phyloP scores from a whole-genome alignment of 2,329 filamentous ascomycete species.

The Didymella segeticola region DNA sequence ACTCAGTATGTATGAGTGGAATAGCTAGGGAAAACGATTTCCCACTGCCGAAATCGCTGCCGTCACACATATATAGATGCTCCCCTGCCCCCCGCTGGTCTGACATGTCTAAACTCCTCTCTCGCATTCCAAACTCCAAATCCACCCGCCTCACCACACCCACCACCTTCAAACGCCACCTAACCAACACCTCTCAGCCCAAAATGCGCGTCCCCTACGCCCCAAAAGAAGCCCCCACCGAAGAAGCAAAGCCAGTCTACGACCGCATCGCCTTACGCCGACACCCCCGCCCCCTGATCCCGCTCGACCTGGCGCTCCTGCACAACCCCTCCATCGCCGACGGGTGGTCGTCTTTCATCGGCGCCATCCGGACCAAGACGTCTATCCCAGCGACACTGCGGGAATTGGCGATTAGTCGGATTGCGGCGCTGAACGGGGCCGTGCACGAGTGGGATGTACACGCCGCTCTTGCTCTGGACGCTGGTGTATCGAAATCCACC shows the following conservation, averaged over 20 bases:
- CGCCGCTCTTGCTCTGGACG: constrained; percentile 67
- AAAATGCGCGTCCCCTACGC: constrained; percentile 65
- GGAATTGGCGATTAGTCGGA: constrained; percentile 80
- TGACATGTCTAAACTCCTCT: background rate
- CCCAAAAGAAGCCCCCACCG: constrained; percentile 55
- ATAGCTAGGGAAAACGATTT: constrained; percentile 13
- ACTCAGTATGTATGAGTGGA: too few species aligned
- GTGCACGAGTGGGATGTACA: constrained; percentile 89
- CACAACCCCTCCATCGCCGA: constrained; percentile 64
- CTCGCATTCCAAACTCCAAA: too few species aligned
- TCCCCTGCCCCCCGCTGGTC: background rate
- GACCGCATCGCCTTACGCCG: constrained; percentile 61
- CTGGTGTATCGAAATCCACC: constrained; percentile 65
- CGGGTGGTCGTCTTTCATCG: constrained; percentile 66
- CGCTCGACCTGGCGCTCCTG: constrained; percentile 62
- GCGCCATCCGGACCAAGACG: constrained; percentile 62
- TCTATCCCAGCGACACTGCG: constrained; percentile 61
- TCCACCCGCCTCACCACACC: background rate
- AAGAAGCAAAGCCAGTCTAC: constrained; percentile 57
- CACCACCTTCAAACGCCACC: too few species aligned
- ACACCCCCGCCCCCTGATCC: constrained; percentile 59
- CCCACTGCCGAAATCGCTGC: constrained; percentile 9
- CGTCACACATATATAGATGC: constrained; percentile 5
- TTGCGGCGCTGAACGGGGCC: constrained; percentile 82
- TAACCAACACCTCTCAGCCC: constrained; percentile 12